A percentile compares a stretch with the other conserved stretches of the same genome.
Conservation (phyloP, 116 monocot species). For the Cymodocea nodosa region DNA sequence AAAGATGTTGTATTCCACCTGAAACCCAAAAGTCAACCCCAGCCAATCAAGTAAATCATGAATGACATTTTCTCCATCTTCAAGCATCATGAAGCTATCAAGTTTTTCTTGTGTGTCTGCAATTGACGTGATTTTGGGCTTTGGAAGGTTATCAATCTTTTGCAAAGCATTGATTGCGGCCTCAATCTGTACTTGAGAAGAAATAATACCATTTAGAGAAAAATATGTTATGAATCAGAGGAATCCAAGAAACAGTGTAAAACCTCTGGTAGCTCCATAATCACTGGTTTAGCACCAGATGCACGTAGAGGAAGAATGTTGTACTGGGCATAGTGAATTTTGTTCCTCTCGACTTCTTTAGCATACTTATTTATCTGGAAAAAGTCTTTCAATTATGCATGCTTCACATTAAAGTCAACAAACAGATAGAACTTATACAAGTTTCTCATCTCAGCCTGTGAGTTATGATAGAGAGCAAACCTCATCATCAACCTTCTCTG, state of each 20-base stretch:
- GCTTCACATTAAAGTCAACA: neutral
- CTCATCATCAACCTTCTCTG: conserved; percentile 59
- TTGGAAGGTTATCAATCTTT: conserved; percentile 48
- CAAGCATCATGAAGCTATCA: conserved; percentile 22
- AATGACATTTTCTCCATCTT: conserved; percentile 22
- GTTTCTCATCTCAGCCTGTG: neutral
- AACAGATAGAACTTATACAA: neutral
- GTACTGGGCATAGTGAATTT: conserved; percentile 67
- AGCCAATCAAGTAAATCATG: conserved; percentile 96
- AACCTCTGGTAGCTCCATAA: conserved; percentile 87
- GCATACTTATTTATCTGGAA: conserved; percentile 68
- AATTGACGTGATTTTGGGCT: conserved; percentile 26
- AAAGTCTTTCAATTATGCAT: neutral
- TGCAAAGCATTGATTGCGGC: conserved; percentile 65
- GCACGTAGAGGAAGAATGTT: conserved; percentile 89
- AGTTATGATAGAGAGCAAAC: conserved; percentile 19
- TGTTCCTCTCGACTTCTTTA: conserved; percentile 72
- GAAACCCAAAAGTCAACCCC: conserved; percentile 74
- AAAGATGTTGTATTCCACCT: conserved; percentile 29
- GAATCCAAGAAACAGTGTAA: neutral
- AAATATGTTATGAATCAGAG: neutral
- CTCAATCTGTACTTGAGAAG: conserved; percentile 42
- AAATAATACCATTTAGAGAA: neutral
- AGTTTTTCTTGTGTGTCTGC: conserved; percentile 5
- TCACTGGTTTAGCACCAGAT: conserved; percentile 40